Conservation (phyloP, 2,329 filamentous ascomycete species). For the Dothistroma septosporum region DNA sequence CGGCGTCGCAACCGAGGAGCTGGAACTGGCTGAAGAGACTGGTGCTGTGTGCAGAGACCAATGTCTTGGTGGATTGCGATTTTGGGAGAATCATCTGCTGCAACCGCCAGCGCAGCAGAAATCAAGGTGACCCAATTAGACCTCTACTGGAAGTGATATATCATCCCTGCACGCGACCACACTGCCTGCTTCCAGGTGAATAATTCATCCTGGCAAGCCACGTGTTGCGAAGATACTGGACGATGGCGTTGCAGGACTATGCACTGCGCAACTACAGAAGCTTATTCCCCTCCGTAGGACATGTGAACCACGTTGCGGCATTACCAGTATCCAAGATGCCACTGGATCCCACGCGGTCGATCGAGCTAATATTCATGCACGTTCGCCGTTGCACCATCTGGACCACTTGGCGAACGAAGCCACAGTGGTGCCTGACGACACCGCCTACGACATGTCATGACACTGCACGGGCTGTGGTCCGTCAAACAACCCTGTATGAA, state of each 20-base stretch:
- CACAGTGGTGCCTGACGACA: no score
- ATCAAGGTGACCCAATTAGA: not conserved
- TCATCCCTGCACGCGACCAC: not conserved
- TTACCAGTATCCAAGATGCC: not conserved
- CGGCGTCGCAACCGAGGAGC: constrained; percentile 88
- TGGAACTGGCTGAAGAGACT: constrained; percentile 94
- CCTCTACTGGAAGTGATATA: not conserved
- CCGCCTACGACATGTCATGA: no score
- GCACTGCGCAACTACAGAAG: not conserved
- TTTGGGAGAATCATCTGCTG: constrained; percentile 71
- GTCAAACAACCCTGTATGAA: no score
- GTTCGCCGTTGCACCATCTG: no score
- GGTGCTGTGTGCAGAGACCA: constrained; percentile 87
- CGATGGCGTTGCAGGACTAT: not conserved
- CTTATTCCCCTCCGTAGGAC: not conserved
- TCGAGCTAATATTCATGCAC: no score
- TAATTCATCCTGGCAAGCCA: no score
- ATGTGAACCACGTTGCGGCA: not conserved
- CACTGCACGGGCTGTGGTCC: no score
- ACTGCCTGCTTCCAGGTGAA: not conserved
- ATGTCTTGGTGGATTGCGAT: constrained; percentile 82
- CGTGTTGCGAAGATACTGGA: not conserved
- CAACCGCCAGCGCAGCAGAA: not conserved
- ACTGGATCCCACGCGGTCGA: not conserved
- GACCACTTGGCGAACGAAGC: no score